phyloP scores from a whole-genome alignment of 2,329 filamentous ascomycete species.

The Bipolaris victoriae region DNA sequence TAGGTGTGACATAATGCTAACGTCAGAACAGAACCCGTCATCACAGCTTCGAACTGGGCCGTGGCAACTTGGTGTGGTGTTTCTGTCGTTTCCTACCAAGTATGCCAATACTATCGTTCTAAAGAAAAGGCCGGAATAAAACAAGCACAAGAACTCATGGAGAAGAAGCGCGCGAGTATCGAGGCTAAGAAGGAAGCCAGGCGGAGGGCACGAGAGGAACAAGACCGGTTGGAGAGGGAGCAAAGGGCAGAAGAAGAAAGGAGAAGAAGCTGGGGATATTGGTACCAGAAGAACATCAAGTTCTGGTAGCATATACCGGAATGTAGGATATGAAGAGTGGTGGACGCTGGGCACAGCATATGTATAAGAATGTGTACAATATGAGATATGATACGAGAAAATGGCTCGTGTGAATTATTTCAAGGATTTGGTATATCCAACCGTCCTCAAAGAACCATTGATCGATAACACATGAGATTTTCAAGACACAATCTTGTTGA shows the following conservation, averaged over 20 bases:
- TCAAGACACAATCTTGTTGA: too few species aligned
- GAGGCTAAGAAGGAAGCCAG: slow-evolving; percentile 55
- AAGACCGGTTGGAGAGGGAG: slow-evolving; percentile 42
- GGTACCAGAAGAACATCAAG: slow-evolving; percentile 45
- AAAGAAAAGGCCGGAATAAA: slow-evolving; percentile 84
- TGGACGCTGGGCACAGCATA: slow-evolving; percentile 20
- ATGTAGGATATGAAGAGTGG: neutral
- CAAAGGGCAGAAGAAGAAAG: slow-evolving; percentile 42
- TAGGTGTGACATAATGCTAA: slow-evolving; percentile 12
- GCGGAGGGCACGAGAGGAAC: slow-evolving; percentile 52
- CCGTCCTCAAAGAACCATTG: too few species aligned
- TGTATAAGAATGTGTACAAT: slow-evolving; percentile 27
- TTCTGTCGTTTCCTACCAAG: slow-evolving; percentile 79
- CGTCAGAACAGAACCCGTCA: slow-evolving; percentile 60
- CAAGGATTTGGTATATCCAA: too few species aligned
- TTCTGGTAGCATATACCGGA: slow-evolving; percentile 35
- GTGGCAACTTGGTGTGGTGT: slow-evolving; percentile 75
- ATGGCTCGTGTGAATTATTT: neutral
- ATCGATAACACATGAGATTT: too few species aligned
- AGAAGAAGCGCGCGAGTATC: slow-evolving; percentile 66
- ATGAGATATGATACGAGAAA: neutral
- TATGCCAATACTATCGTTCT: slow-evolving; percentile 75
- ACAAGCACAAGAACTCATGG: slow-evolving; percentile 81
- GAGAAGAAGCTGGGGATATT: slow-evolving; percentile 45
- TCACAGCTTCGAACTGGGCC: slow-evolving; percentile 81